Base-by-base conservation (phyloP, 2,329 filamentous ascomycete genomes). In the Tothia fuscella region DNA sequence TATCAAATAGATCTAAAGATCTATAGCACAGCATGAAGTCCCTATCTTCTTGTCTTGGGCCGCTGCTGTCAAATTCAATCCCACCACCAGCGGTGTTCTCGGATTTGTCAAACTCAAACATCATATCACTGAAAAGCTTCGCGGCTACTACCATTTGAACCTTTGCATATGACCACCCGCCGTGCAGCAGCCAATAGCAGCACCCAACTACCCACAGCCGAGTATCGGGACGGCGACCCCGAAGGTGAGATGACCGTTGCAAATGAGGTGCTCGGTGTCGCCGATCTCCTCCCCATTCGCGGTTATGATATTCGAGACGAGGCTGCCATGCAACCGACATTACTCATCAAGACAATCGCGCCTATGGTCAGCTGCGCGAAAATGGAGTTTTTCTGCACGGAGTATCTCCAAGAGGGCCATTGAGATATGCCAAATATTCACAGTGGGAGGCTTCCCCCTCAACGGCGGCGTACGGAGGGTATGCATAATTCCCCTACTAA, bases 321-420 rank as follows among this genome's bases (percentile, higher is more conserved):
- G 50, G 83, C 82, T 37, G 74, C 91, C 24, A 79, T 81, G 50
- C 86, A 93, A 58, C 91, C 91, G 12, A 94, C 93, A 0, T 71
- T 98, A 14, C 75, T 98, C 35, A 95, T 98, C 70, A 98, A 98
- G 67, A 98, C 91, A 0, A 87, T 98, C 54, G 89, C 91, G 4
- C 91, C 91, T 6, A 93, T 93, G 45, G 91, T 98, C 48, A 94
- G 86, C 54, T 82, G 91, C 29, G 78, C 83, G 38, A 96, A 95
- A 54, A 75, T 98, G 16, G 91, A 98, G 60, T 79, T 79, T 2
- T 95, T 96, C 54, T 94, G 88, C 63, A 91, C 86, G 56, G 88
- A 95, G 59, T 82, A 95, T 57, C 74, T 96, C 3, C 88, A 89
- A 12, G 88, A 95, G 53, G 81, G 63, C 96, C 45, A 78, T 96